phyloP scores from a whole-genome alignment of 2,329 filamentous ascomycete species.

The Fusarium metavorans region DNA sequence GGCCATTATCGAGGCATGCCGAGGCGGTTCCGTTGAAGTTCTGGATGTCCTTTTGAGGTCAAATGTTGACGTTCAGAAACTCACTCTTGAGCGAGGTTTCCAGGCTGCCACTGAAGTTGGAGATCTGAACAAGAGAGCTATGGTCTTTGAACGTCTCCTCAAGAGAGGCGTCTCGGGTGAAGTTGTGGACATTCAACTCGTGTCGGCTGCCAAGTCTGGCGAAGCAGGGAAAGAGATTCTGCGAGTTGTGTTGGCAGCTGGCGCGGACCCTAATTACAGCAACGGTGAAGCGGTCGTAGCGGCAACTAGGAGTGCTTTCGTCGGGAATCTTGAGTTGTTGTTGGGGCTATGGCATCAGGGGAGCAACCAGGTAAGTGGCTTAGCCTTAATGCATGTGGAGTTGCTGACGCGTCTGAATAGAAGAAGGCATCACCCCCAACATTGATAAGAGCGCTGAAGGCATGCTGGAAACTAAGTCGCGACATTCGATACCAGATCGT shows the following conservation, averaged over 20 bases:
- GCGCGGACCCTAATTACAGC: slow-evolving; percentile 67
- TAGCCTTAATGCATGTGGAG: slow-evolving; percentile 1
- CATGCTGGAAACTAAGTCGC: slow-evolving; percentile 63
- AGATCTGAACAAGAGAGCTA: slow-evolving; percentile 61
- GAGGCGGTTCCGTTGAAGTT: slow-evolving; percentile 62
- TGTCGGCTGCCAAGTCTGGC: slow-evolving; percentile 64
- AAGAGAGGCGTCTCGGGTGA: slow-evolving; percentile 63
- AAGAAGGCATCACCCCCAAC: slow-evolving; percentile 61
- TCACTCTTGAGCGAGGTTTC: slow-evolving; percentile 63
- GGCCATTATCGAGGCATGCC: slow-evolving; percentile 66
- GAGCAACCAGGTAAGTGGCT: slow-evolving; percentile 54
- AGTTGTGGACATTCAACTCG: slow-evolving; percentile 64
- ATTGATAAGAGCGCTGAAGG: slow-evolving; percentile 63
- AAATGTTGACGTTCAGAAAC: slow-evolving; percentile 52
- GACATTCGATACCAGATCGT: slow-evolving; percentile 63
- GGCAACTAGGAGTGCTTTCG: slow-evolving; percentile 63
- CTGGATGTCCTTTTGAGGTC: slow-evolving; percentile 62
- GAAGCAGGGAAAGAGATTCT: slow-evolving; percentile 62
- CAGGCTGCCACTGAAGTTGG: slow-evolving; percentile 66
- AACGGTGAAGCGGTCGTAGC: slow-evolving; percentile 67
- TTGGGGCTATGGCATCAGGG: slow-evolving; percentile 59
- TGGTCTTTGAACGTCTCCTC: slow-evolving; percentile 64
- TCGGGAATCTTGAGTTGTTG: slow-evolving; percentile 63
- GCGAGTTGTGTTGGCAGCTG: slow-evolving; percentile 62
- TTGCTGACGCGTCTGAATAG: slow-evolving; percentile 45